Base-by-base conservation (phyloP, 306 rosid genomes). In the Leucaena leucocephala region DNA sequence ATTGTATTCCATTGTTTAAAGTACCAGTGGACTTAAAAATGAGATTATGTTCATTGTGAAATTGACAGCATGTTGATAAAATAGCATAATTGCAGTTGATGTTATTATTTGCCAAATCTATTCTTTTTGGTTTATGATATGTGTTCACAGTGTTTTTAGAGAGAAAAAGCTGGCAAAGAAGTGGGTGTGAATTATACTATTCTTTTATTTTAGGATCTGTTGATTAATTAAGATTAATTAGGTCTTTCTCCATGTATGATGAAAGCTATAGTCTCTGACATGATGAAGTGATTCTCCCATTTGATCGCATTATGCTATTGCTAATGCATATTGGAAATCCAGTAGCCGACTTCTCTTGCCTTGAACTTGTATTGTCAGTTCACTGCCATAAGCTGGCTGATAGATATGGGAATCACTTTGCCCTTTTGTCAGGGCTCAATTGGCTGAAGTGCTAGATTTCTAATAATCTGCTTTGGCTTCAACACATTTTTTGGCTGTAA, bases 361-460 rank as follows among this genome's bases (percentile, higher is more conserved):
- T 68, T 65, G 71, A 65, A 65, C 6, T 65, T 40, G 4, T 68
- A 10, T 5, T 4, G 8, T 50, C 57, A 50, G 57, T 50, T 50
- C 17, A 14, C 19, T 15, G 39, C 71, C 35, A 16, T 7, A 67
- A 67, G 34, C 7, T 16, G 15, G 40, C 16, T 2, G 0, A 2
- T 67, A 39, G 33, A 67, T 19, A 10, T 19, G 27, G 15, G 34
- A 67, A 40, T 39, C 16, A 14, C 11, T 17, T 17, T 40, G 50
- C 72, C 16, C 42, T 42, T n/a, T 42, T n/a, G 50, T 27, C 40
- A 27, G 42, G 58, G 50, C 14, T 70, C 40, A 12, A 11, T 45
- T 70, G 58, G 15, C 59, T 14, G 21, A 46, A 45, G 14, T 19
- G 74, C 74, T 70, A 45, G 74, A 70, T 33, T 15, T 45, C 42